Base-by-base conservation (phyloP, 345 rosid species). In the Moricandia arvensis region DNA sequence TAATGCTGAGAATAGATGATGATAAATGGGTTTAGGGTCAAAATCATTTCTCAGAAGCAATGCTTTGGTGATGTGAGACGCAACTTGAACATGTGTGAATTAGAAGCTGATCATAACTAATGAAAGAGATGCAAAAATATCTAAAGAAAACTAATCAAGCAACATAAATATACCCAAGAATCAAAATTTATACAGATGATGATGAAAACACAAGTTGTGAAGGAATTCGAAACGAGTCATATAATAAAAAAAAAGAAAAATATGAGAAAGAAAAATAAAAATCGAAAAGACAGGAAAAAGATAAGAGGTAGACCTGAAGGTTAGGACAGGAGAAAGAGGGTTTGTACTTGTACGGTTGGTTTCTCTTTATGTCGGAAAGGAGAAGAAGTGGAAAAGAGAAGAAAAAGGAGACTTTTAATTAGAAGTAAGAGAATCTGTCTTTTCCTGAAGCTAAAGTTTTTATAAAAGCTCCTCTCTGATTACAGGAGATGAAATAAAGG, bases 341-440 rank as follows among this genome's bases (percentile, higher is more conserved):
- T 6, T 6, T 51, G 47, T 75, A 75, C 61, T 9, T 51, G 58
- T 75, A 75, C 61, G 61, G 78, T 67, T 68, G 35, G 8, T 38
- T 45, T 66, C 49, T 75, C 49, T 33, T 18, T 43, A 11, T 17
- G 30, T 75, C 41, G 15, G 51, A 59, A 63, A 55, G 58, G 17
- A 63, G 68, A 59, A 72, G 64, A 72, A 78, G 76, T 47, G 77
- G 73, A 54, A 59, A 63, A 72, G 68, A 68, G 68, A 77, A 69
- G 78, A 80, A 81, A 73, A 80, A 38, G 69, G 83, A 90, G 81
- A 85, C 93, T 93, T 55, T 45, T 4, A 45, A 45, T 45, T 89
- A 68, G 86, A 86, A 81, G 85, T 43, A 76, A 84, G 85, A 82
- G 90, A 79, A 78, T 87, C 79, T n/a, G 84, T 61, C 73, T 71